Evolutionary conservation across 768 basidiomycete genomes (phyloP).

Genomic region (Punctularia strigosozonata): DNA sequence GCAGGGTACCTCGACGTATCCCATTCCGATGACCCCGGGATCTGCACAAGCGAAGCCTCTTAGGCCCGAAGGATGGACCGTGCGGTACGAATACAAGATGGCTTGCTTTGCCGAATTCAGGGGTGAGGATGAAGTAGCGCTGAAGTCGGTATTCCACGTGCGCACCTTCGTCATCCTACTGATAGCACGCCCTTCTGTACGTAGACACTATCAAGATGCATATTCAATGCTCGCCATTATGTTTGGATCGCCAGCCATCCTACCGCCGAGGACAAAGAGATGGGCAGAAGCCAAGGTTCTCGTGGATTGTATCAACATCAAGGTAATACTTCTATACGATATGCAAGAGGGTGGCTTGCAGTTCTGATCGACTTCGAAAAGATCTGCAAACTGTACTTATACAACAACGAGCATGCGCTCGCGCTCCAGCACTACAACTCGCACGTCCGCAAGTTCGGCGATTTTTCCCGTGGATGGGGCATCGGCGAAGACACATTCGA

Average conservation of each 20-base stretch:
- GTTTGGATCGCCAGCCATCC: constrained; percentile 78
- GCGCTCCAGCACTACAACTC: constrained; percentile 75
- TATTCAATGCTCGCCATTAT: constrained; percentile 75
- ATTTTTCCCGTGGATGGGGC: constrained; percentile 85
- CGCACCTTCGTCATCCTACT: constrained; percentile 7
- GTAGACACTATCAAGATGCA: constrained; percentile 90
- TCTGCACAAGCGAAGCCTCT: constrained; percentile 31
- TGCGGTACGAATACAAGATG: constrained; percentile 96
- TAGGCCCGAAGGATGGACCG: constrained; percentile 85
- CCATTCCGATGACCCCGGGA: constrained; percentile 32
- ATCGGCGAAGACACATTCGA: constrained; percentile 96
- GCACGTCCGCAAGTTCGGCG: constrained; percentile 77
- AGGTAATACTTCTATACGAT: constrained; percentile 33
- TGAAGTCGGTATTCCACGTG: constrained; percentile 67
- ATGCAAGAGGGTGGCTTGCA: neutral
- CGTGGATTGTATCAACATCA: constrained; percentile 86
- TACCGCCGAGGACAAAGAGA: constrained; percentile 88
- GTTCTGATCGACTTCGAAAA: constrained; percentile 16
- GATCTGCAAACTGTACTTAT: constrained; percentile 87
- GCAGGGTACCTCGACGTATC: constrained; percentile 37
- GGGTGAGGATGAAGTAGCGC: constrained; percentile 82
- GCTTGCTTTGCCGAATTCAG: constrained; percentile 94
- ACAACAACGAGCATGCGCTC: constrained; percentile 76
- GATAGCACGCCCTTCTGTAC: neutral
- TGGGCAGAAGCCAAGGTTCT: constrained; percentile 99